Percentiles rank a stretch among this genome's conserved stretches.
phyloP scores from a whole-genome alignment of 2,329 filamentous ascomycete species.

The Fusarium avenaceum region DNA sequence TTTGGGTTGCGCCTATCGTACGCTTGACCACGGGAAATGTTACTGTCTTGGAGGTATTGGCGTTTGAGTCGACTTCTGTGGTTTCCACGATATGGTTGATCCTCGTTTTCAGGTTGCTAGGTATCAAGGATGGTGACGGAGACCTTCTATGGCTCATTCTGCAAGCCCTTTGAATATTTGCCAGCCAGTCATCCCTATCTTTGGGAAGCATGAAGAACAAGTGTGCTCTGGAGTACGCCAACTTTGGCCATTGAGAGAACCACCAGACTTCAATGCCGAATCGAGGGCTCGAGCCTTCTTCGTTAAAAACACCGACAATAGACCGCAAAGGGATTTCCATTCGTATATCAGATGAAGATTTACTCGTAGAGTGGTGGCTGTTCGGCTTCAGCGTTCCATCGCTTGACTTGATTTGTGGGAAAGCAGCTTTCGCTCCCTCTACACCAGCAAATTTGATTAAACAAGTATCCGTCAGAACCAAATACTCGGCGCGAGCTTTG shows the following conservation, averaged over 20 bases:
- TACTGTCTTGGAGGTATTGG: conserved; percentile 50
- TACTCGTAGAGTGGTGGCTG: conserved; percentile 46
- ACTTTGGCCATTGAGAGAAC: conserved; percentile 60
- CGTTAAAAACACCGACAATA: conserved; percentile 66
- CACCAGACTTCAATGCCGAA: conserved; percentile 71
- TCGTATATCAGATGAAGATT: conserved; percentile 55
- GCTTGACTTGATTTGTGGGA: conserved; percentile 59
- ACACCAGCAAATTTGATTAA: conserved; percentile 65
- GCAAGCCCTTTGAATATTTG: conserved; percentile 60
- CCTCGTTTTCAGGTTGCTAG: conserved; percentile 62
- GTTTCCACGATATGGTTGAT: conserved; percentile 62
- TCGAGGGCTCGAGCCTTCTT: conserved; percentile 63
- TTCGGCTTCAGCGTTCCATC: conserved; percentile 42
- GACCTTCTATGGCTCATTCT: conserved; percentile 55
- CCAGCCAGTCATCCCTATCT: conserved; percentile 65
- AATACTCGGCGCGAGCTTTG: conserved; percentile 64
- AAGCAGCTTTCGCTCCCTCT: conserved; percentile 62
- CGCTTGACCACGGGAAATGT: conserved; percentile 69
- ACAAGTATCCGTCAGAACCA: conserved; percentile 66
- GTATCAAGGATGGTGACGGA: conserved; percentile 56
- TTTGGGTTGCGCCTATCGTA: conserved; percentile 57
- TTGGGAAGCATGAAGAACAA: conserved; percentile 64
- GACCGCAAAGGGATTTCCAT: conserved; percentile 64
- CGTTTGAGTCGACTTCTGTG: conserved; percentile 56
- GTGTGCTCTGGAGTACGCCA: conserved; percentile 62